Evolutionary conservation across 176 grass and related monocot genomes (phyloP).

Genomic region (Carex scoparia): DNA sequence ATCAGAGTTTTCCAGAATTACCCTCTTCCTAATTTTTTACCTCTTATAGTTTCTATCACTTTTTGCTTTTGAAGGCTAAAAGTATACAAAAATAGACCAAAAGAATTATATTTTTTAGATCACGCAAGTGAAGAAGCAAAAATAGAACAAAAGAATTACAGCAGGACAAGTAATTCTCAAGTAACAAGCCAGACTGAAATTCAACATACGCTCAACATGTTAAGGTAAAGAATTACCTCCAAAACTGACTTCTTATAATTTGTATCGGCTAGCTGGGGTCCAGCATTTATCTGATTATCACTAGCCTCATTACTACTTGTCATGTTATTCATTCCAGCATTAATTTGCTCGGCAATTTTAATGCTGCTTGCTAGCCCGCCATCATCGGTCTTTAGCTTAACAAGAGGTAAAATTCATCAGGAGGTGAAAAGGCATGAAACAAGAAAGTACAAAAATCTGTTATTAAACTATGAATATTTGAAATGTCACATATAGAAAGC

Average conservation of each 20-base stretch:
- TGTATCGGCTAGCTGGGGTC: conserved; percentile 28
- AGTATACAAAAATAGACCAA: not conserved
- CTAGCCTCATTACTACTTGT: conserved; percentile 6
- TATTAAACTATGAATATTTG: not conserved
- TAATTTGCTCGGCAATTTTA: conserved; percentile 1
- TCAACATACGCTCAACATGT: not conserved
- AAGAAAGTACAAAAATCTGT: not conserved
- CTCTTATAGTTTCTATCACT: not conserved
- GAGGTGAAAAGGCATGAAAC: not conserved
- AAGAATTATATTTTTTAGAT: not conserved
- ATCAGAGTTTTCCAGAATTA: not conserved
- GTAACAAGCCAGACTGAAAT: not conserved
- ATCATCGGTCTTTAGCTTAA: conserved; percentile 12
- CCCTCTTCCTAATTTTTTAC: not conserved
- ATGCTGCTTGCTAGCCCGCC: not conserved
- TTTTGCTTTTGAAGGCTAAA: not conserved
- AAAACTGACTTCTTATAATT: conserved; percentile 39
- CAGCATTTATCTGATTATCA: conserved; percentile 11
- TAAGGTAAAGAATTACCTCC: conserved; percentile 35
- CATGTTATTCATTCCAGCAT: not conserved
- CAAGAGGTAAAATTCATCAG: not conserved
- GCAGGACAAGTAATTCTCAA: not conserved
- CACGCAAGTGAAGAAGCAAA: not conserved
- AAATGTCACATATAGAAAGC: not conserved
- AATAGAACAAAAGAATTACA: not conserved